Evolutionary conservation across 108 stramenopile genomes (phyloP).

Genomic region (Schizochytrium sp.): DNA sequence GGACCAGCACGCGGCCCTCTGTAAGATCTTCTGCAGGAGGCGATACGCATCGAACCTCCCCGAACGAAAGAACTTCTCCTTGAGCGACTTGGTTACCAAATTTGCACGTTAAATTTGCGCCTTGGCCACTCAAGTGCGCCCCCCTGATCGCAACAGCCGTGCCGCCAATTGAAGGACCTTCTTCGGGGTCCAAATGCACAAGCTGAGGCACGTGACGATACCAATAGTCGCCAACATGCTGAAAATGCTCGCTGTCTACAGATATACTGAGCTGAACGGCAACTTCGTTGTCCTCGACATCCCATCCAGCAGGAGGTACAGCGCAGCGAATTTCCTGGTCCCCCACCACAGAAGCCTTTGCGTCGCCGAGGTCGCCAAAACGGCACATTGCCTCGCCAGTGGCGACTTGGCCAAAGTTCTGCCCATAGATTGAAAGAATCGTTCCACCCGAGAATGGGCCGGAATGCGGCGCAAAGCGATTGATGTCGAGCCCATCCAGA

Average conservation of each 20-base stretch:
- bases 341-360: background rate
- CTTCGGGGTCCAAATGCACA: background rate
- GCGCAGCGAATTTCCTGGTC: background rate
- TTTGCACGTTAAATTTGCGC: background rate
- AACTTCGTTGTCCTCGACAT: background rate
- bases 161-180: background rate
- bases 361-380: background rate
- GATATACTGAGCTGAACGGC: background rate
- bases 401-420: background rate
- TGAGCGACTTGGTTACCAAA: background rate
- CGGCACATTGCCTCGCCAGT: background rate
- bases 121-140: background rate
- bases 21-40: background rate
- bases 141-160: background rate
- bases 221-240: background rate
- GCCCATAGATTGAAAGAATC: slow-evolving; percentile 18
- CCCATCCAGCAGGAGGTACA: background rate
- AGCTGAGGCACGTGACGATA: background rate
- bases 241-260: background rate
- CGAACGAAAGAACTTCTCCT: background rate
- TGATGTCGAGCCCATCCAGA: background rate
- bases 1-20: background rate
- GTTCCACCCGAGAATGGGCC: slow-evolving; percentile 28
- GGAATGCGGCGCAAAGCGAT: background rate
- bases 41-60: background rate